Percentiles rank a stretch among this genome's conserved stretches.
Conservation (phyloP, 805 yeast species). For the Lipomyces mesembrius region DNA sequence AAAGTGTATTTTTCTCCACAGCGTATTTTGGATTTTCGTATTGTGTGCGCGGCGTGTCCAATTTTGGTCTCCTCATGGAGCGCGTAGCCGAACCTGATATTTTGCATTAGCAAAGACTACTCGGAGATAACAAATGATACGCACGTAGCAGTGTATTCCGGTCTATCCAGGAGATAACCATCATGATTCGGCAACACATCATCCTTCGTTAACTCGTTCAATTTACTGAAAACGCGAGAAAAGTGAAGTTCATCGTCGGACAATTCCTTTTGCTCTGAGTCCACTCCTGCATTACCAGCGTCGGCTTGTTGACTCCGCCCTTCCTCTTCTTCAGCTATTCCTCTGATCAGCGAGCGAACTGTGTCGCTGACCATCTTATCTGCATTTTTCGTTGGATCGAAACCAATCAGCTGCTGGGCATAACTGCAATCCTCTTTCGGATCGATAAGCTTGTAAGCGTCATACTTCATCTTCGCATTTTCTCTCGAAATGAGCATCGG, state of each 20-base stretch:
- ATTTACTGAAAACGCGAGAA: background rate
- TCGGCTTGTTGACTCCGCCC: background rate
- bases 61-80: slow-evolving; percentile 20
- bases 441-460: slow-evolving; percentile 6
- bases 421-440: slow-evolving; percentile 15
- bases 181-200: background rate
- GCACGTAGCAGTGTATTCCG: slow-evolving; percentile 7
- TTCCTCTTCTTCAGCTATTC: slow-evolving; percentile 15
- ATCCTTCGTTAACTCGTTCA: background rate
- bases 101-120: background rate
- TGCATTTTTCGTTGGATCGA: slow-evolving; percentile 1
- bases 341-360: slow-evolving; percentile 17
- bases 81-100: slow-evolving; percentile 21
- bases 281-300: background rate
- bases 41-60: slow-evolving; percentile 18
- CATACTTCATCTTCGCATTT: background rate
- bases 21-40: slow-evolving; percentile 3
- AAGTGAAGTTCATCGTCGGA: background rate
- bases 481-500: slow-evolving; percentile 18
- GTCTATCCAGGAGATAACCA: background rate
- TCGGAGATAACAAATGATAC: background rate
- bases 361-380: slow-evolving; percentile 9
- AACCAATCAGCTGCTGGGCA: slow-evolving; percentile 16
- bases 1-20: slow-evolving; percentile 18
- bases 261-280: background rate